These are phyloP conservation scores for Davidsoniella neocaledoniae DNA, from an alignment of 2,329 filamentous ascomycete species.

Conservation along the genomic window DNA sequence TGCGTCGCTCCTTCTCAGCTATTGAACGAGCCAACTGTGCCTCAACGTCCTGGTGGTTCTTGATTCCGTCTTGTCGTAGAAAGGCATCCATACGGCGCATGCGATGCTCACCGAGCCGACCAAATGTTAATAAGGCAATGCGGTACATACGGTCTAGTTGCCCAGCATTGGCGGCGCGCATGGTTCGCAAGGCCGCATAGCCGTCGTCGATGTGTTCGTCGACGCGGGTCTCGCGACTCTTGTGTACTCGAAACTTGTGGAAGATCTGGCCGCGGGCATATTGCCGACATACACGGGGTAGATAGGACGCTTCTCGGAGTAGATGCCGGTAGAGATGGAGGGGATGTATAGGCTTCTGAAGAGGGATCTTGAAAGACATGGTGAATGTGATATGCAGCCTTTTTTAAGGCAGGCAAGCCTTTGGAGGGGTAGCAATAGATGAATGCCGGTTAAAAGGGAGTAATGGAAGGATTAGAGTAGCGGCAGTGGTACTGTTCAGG, in stretches of 20 bases:
- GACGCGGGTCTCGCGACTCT: constrained; percentile 17
- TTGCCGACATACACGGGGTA: constrained; percentile 33
- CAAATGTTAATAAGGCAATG: constrained; percentile 34
- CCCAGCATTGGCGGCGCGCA: constrained; percentile 38
- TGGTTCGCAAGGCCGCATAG: constrained; percentile 25
- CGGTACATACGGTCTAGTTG: constrained; percentile 28
- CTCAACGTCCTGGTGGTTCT: constrained; percentile 26
- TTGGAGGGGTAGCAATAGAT: not conserved
- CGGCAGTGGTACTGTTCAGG: not conserved
- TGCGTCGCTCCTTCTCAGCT: not conserved
- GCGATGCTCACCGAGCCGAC: constrained; percentile 33
- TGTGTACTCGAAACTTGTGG: constrained; percentile 28
- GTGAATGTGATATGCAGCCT: not conserved
- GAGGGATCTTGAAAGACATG: constrained; percentile 17
- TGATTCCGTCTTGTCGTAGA: constrained; percentile 21
- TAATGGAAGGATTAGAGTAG: no score
- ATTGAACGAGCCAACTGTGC: constrained; percentile 13
- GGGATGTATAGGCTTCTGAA: constrained; percentile 17
- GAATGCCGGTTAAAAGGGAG: no score
- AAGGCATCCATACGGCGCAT: constrained; percentile 29
- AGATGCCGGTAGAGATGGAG: constrained; percentile 40
- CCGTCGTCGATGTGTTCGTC: constrained; percentile 25
- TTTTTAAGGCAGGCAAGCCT: no score
- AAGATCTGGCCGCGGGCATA: constrained; percentile 28
- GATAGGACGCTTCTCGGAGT: constrained; percentile 43